Conservation (phyloP, 352 stramenopile species). For the Phytophthora pistaciae region DNA sequence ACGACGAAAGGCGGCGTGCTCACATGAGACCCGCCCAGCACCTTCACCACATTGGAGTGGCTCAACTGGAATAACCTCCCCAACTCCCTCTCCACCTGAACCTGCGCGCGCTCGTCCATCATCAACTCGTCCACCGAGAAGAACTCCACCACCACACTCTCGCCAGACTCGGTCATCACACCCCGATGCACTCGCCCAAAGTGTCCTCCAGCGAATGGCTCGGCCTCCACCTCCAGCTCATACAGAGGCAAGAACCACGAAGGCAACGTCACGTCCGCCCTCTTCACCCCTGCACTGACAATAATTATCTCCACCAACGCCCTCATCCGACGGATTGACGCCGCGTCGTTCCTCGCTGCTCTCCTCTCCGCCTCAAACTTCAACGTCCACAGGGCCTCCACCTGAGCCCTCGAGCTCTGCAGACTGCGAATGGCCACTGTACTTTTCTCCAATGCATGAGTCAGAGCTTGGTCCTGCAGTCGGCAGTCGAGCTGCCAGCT, state of each 20-base stretch:
- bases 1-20: background rate
- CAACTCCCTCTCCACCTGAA: background rate
- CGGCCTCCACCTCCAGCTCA: background rate
- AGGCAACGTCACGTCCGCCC: background rate
- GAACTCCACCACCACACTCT: background rate
- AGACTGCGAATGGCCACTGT: background rate
- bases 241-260: background rate
- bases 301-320: background rate
- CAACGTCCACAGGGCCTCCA: background rate
- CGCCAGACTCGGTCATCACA: background rate
- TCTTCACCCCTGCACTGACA: background rate
- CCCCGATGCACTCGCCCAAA: background rate
- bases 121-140: background rate
- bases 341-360: background rate
- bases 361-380: background rate
- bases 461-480: background rate
- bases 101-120: background rate
- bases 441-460: background rate
- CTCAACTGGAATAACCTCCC: background rate
- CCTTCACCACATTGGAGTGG: background rate
- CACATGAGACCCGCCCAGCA: background rate
- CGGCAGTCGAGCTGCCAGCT: background rate
- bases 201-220: background rate
- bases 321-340: background rate
- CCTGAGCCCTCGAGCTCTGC: background rate